Base-by-base conservation (phyloP, 768 basidiomycete species). In the Russula virescens region DNA sequence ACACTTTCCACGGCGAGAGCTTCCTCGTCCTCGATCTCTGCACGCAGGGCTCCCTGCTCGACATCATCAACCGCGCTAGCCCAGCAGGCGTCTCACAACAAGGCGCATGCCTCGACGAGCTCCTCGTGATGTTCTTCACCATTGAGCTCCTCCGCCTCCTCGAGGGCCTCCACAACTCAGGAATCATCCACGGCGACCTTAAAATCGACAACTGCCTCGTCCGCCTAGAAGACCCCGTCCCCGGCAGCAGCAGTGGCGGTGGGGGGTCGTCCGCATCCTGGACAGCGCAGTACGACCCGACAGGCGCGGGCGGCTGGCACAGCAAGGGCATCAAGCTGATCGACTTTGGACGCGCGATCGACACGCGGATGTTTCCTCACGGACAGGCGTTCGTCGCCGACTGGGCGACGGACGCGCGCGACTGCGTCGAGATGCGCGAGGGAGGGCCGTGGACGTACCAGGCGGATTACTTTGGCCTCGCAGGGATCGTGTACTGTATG, bases 201-300 rank as follows among this genome's bases (percentile, higher is more conserved):
- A 99, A 99, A 79, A 97, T 98, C 73, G 97, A 99, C 76, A 99
- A 99, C 75, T 97, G 95, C 72, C 81, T 99, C n/a, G 78, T 98
- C 10, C 86, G 97, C 5, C 80, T 99, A 49, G 89, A 93, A 66
- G 89, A 91, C 55, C 31, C 31, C 31, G 85, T 89, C 5, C 86
- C 87, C 1, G 18, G 38, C 38, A 13, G 38, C 38, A 13, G 38
- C 38, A 11, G 38, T 13, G 86, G 3, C 31, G 31, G 31, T 31
- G 3, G 5, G 5, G 3, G 5, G 31, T 31, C 86, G 3, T 74
- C 81, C 0, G 78, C 86, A 0, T 79, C 83, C 1, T 93, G 95
- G 87, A 81, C 85, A 1, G 75, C 82, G 54, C 74, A 78, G n/a
- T 98, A 98, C 76, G 83, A 87, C 61, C 83, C 88, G 1, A 75